Conservation (phyloP, 1,284 basidiomycete genomes). For the Sanghuangporus weigelae region DNA sequence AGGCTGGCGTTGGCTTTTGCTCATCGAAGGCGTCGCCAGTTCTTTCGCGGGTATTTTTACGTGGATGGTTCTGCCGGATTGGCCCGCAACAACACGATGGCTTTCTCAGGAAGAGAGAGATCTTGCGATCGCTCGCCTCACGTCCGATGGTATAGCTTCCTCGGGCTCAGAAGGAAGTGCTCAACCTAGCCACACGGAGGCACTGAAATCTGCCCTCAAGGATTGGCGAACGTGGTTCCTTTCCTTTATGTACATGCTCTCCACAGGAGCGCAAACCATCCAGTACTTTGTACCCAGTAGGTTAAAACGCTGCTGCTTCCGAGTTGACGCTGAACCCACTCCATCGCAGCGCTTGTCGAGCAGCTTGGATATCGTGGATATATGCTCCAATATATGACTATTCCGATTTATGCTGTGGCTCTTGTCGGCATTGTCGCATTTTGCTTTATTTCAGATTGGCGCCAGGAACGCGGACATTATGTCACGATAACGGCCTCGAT, state of each 20-base stretch:
- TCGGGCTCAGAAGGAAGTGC: conserved; percentile 23
- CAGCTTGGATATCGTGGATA: conserved; percentile 34
- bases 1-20: conserved; percentile 56
- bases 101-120: conserved; percentile 33
- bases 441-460: conserved; percentile 29
- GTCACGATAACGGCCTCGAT: conserved; percentile 27
- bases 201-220: conserved; percentile 30
- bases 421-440: conserved; percentile 31
- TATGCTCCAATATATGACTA: conserved; percentile 39
- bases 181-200: conserved; percentile 29
- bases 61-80: conserved; percentile 31
- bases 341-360: conserved; percentile 25
- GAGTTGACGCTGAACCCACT: conserved; percentile 10
- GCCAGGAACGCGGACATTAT: conserved; percentile 32
- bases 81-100: conserved; percentile 34
- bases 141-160: conserved; percentile 29
- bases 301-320: background rate
- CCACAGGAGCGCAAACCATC: conserved; percentile 37
- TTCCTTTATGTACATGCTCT: conserved; percentile 31
- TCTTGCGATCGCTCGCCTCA: conserved; percentile 35
- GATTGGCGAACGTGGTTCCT: conserved; percentile 32
- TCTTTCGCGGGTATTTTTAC: conserved; percentile 45
- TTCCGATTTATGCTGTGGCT: conserved; percentile 35
- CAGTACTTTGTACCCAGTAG: conserved; percentile 38
- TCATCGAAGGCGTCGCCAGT: conserved; percentile 52